Percentiles rank a stretch among this genome's conserved stretches.
These are phyloP conservation scores for Thermothielavioides terrestris DNA, from an alignment of 495 filamentous ascomycete genomes.

Conservation along the genomic window DNA sequence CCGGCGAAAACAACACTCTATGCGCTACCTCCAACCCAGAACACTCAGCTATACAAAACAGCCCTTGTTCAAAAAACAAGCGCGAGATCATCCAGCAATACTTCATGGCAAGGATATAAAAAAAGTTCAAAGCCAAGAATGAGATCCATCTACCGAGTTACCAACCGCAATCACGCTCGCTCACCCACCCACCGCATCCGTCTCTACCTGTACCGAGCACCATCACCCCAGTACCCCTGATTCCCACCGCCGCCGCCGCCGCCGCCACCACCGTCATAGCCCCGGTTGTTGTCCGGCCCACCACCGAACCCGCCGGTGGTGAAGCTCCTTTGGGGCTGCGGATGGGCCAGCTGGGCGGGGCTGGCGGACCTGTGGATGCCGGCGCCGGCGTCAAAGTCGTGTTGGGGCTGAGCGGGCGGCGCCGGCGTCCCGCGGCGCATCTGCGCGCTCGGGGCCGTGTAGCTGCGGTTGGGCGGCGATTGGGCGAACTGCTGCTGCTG, in stretches of 20 bases:
- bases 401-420: slow-evolving; percentile 15
- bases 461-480: slow-evolving; percentile 1
- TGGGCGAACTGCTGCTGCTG: neutral
- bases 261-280: neutral
- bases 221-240: slow-evolving; percentile 2
- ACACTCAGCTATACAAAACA: too few relatives aligned
- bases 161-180: neutral
- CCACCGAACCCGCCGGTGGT: slow-evolving; percentile 17
- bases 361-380: slow-evolving; percentile 16
- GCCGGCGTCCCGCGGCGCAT: slow-evolving; percentile 20
- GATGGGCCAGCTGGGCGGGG: slow-evolving; percentile 16
- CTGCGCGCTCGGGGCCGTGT: neutral
- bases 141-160: neutral
- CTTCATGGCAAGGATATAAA: slow-evolving; percentile 2
- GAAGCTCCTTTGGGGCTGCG: slow-evolving; percentile 27
- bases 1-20: too few relatives aligned
- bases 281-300: neutral
- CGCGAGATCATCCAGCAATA: too few relatives aligned
- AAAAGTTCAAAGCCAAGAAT: neutral
- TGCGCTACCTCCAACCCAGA: too few relatives aligned
- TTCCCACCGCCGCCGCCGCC: neutral
- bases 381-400: slow-evolving; percentile 13
- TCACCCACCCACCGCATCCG: neutral
- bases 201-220: slow-evolving; percentile 3
- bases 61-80: too few relatives aligned